These are phyloP conservation scores for Paramecium sonneborni DNA, from an alignment of 73 alveolate genomes.

Conservation along the genomic window DNA sequence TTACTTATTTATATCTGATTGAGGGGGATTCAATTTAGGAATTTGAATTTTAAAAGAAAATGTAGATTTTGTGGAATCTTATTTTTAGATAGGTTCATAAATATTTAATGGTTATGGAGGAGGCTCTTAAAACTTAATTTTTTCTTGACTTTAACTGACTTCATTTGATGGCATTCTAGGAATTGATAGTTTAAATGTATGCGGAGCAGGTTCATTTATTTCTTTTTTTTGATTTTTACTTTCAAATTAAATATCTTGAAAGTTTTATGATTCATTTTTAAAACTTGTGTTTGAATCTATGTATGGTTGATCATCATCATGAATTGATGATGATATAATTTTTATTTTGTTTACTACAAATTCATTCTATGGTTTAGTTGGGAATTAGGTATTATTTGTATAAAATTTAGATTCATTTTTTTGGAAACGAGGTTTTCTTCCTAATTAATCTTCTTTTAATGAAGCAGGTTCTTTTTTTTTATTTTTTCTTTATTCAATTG, in stretches of 20 bases:
- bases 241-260: neutral
- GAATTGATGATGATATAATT: neutral
- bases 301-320: constrained; percentile 9
- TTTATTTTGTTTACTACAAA: neutral
- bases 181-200: neutral
- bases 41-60: neutral
- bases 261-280: neutral
- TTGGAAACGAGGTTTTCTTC: neutral
- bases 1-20: neutral
- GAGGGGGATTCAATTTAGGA: neutral
- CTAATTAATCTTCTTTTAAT: neutral
- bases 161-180: neutral
- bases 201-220: neutral
- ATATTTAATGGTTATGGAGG: neutral
- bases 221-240: neutral
- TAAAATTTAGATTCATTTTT: neutral
- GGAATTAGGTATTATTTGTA: neutral
- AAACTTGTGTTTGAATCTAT: neutral
- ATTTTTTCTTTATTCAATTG: constrained; percentile 9
- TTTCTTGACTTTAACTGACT: neutral
- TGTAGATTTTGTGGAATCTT: neutral
- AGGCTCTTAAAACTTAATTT: neutral
- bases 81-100: neutral
- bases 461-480: constrained; percentile 29
- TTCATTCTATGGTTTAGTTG: neutral